Evolutionary conservation across 495 filamentous ascomycete species (phyloP), one percentile per base, ranked within the genome.

Genomic region (Podospora sp.): DNA sequence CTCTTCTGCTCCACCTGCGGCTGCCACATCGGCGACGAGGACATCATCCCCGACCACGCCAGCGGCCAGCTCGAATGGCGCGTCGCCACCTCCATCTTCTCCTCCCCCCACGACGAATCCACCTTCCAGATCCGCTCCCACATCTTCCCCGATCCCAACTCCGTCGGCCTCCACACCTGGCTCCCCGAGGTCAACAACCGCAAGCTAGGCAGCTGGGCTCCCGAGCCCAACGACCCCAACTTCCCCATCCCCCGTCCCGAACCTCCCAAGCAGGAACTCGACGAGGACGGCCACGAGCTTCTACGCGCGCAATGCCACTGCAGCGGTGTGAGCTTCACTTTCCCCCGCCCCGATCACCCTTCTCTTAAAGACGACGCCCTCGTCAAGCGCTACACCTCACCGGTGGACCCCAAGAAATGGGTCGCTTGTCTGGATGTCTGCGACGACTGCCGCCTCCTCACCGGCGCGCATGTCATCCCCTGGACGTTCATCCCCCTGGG

Each of bases 1-100:
- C 85, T 86, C 69, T 91, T 91, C 80, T 92, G 91, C 79, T 74
- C 75, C 35, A 87, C 80, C 27, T 93, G 91, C 71, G 90, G 89
- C 62, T 83, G 85, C 49, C 86, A 90, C 69, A 81, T 86, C 67
- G 86, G 88, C 36, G 71, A 78, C 56, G 71, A 75, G 6, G 74
- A 76, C 51, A 52, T 85, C 62, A 83, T 85, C 20, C 60, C 72
- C 12, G 74, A 70, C 16, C 74, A 73, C 60, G 65, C 70, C 22
- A 66, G 72, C 14, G 65, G 73, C 58, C 58, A 60, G 7, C 56
- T 36, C 35, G 65, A 73, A 33, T 80, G 78, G 78, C 65, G 71
- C 64, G 55, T 75, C 14, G 69, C 75, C 0, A 67, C 70, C 35
- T 73, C 76, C 62, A 71, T 79, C 50, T 78, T 80, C 26, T 35